Conservation (phyloP, 768 basidiomycete species). For the Leccinum rimulosum region DNA sequence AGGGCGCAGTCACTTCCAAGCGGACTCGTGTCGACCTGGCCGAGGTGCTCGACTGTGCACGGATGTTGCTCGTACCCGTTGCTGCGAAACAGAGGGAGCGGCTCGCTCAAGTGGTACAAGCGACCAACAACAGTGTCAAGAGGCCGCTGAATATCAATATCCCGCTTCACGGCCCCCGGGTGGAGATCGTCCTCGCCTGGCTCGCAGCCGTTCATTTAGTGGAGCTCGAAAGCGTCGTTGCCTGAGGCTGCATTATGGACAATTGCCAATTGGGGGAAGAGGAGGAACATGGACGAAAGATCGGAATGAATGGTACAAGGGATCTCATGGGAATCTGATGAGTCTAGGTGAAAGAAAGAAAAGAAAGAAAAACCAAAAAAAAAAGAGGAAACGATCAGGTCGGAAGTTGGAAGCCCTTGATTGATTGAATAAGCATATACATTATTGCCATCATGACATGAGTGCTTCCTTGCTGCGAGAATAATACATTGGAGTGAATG, state of each 20-base stretch:
- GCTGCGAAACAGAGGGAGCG: slow-evolving; percentile 59
- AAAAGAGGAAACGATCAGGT: neutral
- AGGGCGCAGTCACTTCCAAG: neutral
- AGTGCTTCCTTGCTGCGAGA: neutral
- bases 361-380: neutral
- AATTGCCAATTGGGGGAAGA: neutral
- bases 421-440: neutral
- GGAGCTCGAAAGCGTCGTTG: slow-evolving; percentile 53
- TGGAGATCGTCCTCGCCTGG: slow-evolving; percentile 85
- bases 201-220: slow-evolving; percentile 76
- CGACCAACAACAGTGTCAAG: slow-evolving; percentile 39
- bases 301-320: neutral
- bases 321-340: slow-evolving; percentile 19
- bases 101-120: slow-evolving; percentile 53
- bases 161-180: slow-evolving; percentile 80
- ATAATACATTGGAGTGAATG: neutral
- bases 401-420: neutral
- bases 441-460: neutral
- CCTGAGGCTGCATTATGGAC: slow-evolving; percentile 8
- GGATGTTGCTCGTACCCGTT: slow-evolving; percentile 74
- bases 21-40: slow-evolving; percentile 38
- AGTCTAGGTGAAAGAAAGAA: neutral
- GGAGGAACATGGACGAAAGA: neutral
- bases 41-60: slow-evolving; percentile 61
- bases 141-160: slow-evolving; percentile 72